Base-by-base conservation (phyloP, 2,329 filamentous ascomycete genomes). In the Claviceps purpurea region DNA sequence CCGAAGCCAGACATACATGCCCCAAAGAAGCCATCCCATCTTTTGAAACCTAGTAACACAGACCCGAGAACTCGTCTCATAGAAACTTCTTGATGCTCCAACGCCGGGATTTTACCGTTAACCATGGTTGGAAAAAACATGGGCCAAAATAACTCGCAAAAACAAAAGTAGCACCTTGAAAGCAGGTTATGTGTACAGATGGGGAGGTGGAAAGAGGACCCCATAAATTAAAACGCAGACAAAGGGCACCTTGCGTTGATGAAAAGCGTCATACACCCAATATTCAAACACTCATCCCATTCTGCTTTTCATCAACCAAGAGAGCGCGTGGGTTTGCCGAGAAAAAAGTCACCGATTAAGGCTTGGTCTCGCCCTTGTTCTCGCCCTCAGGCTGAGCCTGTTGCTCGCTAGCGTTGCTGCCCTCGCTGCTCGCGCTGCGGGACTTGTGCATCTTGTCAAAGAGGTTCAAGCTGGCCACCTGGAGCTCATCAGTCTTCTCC, bases 381-480 rank as follows among this genome's bases (percentile, higher is more conserved):
- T 89, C 82, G 59, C 77, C 82, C 68, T 87, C 82, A 56, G 78
- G 64, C 63, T 34, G 30, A 34, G 30, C 30, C 10, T 72, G 70
- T 71, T 78, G 72, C 66, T 79, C 71, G 66, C 76, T 71, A 54
- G 62, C 59, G 65, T 75, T 70, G 65, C 75, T 69, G 61, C 76
- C 76, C 41, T 43, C 10, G 41, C 11, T 43, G 30, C 11, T 16
- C 75, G 90, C 86, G 61, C 73, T 70, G 63, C 88, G 85, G 61
- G 91, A 89, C 80, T 95, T 94, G 87, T 98, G 91, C 88, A 98
- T 95, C 86, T 97, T 96, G 78, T 97, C 93, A 72, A 98, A 97
- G 65, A 97, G 84, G 75, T 87, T 95, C 74, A 98, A 78, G 73
- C 86, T 91, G 61, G 91, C 88, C 70, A 86, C 87, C 77, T 97